Conservation (phyloP, 2,329 filamentous ascomycete species). For the Aspergillus sojae region DNA sequence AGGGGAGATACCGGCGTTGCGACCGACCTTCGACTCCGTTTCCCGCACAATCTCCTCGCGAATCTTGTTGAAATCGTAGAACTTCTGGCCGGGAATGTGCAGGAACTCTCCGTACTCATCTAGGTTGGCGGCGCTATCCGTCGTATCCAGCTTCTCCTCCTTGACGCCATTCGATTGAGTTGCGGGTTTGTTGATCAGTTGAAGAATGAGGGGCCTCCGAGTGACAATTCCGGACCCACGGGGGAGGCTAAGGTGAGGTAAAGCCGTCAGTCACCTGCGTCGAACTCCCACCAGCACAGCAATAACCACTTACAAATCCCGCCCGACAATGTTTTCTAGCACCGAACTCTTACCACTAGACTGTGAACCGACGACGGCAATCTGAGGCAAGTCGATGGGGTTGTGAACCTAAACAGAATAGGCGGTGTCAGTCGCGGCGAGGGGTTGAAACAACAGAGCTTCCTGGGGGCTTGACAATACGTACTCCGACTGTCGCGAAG, state of each 20-base stretch:
- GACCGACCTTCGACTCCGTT: conserved; percentile 93
- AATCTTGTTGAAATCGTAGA: conserved; percentile 97
- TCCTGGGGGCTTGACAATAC: conserved; percentile 35
- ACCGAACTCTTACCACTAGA: conserved; percentile 99
- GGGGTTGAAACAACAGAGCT: conserved; percentile 9
- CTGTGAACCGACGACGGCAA: conserved; percentile 96
- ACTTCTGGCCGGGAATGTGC: conserved; percentile 96
- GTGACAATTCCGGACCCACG: conserved; percentile 98
- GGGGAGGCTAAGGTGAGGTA: conserved; percentile 67
- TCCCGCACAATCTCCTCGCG: conserved; percentile 96
- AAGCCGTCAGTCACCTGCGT: conserved; percentile 28
- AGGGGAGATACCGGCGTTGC: conserved; percentile 94
- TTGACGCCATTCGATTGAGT: conserved; percentile 71
- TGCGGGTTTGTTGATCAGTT: conserved; percentile 89
- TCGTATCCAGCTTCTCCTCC: conserved; percentile 65
- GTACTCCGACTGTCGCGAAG: conserved; percentile 89
- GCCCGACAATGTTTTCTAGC: conserved; percentile 95
- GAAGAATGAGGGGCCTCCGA: conserved; percentile 89
- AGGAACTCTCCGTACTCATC: conserved; percentile 99
- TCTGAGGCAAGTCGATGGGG: conserved; percentile 97
- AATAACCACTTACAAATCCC: conserved; percentile 81
- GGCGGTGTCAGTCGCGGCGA: conserved; percentile 29
- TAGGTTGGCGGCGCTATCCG: conserved; percentile 83
- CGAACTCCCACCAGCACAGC: conserved; percentile 8
- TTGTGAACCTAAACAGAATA: conserved; percentile 75